Evolutionary conservation across 2,329 filamentous ascomycete species (phyloP), one percentile per base, ranked within the genome.

Genomic region (Sarocladium brachiariae): DNA sequence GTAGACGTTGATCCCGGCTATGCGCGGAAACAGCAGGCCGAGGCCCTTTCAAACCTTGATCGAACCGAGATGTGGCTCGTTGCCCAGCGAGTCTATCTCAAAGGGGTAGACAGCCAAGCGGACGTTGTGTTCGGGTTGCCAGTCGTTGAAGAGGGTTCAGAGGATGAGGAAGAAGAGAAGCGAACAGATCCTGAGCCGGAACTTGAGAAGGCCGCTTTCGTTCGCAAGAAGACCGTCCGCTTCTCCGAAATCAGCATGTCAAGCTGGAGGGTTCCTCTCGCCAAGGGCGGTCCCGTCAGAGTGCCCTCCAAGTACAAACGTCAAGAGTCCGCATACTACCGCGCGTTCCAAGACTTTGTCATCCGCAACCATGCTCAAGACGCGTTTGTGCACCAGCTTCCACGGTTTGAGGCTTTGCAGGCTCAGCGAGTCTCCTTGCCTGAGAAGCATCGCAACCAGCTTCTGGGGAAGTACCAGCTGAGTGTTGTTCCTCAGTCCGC

Each of bases 381-480:
- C 65, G 83, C 85, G 9, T 96, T 96, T 63, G 79, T 95, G 50
- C 87, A 95, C 65, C 86, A 89, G 37, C 82, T 89, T 51, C 80
- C 87, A 21, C 86, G 93, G 46, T 95, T 92, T 53, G 92, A 97
- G 64, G 89, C 89, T 21, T 76, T 96, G 45, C 92, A 96, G 64
- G 81, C 89, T 24, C 82, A 87, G 61, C 86, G 93, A 34, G 77
- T 91, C 51, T 89, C 85, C 39, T 79, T 90, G 52, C 77, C 79
- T 18, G 76, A 85, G 52, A 72, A 79, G 35, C 90, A 96, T 68
- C 79, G 86, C 62, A 86, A 88, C 62, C 87, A 90, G 62, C 80
- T 97, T 18, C 78, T 89, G 27, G 90, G 91, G 58, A 93, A 89
- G 64, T 95, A 88, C 63, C 86, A 91, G 65, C 77, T 95, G 49